Evolutionary conservation across 169 alveolate genomes (phyloP).

Genomic region (Pseudocohnilembus persalinus): DNA sequence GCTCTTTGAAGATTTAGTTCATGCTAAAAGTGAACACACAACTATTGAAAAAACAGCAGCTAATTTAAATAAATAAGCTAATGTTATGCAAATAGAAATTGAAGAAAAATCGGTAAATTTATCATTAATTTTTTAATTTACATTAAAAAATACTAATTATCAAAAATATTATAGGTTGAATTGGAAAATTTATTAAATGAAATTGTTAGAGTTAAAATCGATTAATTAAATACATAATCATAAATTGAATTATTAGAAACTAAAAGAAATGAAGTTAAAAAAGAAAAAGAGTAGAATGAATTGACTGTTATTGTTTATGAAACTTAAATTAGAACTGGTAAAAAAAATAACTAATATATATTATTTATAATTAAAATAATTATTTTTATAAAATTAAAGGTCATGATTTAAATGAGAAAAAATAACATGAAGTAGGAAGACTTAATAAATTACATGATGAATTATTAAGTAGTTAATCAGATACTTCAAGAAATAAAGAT

Average conservation of each 20-base stretch:
- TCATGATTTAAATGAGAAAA: constrained; percentile 86
- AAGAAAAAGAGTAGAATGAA: constrained; percentile 60
- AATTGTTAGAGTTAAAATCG: constrained; percentile 86
- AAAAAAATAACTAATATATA: no score
- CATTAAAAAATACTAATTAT: no score
- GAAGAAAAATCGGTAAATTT: constrained; percentile 61
- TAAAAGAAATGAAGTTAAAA: constrained; percentile 62
- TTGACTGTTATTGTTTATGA: constrained; percentile 60
- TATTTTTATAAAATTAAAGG: constrained; percentile 35
- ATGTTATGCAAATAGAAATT: constrained; percentile 51
- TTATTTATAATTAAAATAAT: no score
- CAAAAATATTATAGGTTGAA: constrained; percentile 41
- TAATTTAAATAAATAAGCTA: constrained; percentile 66
- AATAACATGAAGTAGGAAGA: constrained; percentile 88
- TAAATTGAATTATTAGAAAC: constrained; percentile 71
- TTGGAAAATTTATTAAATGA: constrained; percentile 83
- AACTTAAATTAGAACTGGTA: constrained; percentile 67
- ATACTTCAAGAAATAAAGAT: constrained; percentile 80
- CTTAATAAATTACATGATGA: constrained; percentile 86
- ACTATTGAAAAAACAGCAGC: constrained; percentile 72
- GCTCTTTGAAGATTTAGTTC: constrained; percentile 62
- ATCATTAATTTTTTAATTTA: no score
- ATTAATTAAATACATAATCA: constrained; percentile 80
- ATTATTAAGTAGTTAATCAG: constrained; percentile 70
- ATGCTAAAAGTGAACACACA: constrained; percentile 65